Percentiles rank a stretch among this genome's conserved stretches.
Conservation (phyloP, 2,329 filamentous ascomycete species). For the Ilyonectria mors-panacis region DNA sequence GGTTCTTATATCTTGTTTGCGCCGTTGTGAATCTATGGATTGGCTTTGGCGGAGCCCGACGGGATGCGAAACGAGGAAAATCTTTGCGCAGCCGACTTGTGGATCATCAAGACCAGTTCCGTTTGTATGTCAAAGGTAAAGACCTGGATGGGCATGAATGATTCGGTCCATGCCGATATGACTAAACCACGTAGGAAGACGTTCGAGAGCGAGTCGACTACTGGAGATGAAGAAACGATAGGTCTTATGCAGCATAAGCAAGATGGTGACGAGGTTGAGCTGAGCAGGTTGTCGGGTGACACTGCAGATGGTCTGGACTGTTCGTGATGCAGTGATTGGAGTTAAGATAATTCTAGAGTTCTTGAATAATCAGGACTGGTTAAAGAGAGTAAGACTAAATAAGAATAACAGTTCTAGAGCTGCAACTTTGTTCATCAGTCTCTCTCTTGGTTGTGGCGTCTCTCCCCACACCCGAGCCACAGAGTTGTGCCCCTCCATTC, state of each 20-base stretch:
- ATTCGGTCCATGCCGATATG: background rate
- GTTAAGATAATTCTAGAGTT: no score
- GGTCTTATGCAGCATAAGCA: conserved; percentile 5
- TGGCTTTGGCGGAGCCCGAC: no score
- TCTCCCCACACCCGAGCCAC: conserved; percentile 7
- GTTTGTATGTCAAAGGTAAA: background rate
- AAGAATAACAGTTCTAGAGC: no score
- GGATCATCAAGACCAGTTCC: no score
- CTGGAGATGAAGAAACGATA: conserved; percentile 2
- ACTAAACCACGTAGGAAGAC: background rate
- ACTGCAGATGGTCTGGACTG: background rate
- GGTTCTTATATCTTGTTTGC: no score
- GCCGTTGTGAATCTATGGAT: no score
- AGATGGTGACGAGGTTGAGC: background rate
- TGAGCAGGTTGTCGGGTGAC: background rate
- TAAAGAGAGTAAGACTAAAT: background rate
- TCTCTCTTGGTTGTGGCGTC: background rate
- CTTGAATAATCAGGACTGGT: no score
- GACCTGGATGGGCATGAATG: conserved; percentile 5
- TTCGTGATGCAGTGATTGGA: no score
- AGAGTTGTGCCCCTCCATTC: conserved; percentile 18
- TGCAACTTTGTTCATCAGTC: background rate
- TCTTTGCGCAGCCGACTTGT: no score
- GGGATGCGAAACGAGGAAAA: no score
- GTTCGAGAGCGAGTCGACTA: background rate